Base-by-base conservation (phyloP, 2,329 filamentous ascomycete species). In the Scytalidium lignicola region DNA sequence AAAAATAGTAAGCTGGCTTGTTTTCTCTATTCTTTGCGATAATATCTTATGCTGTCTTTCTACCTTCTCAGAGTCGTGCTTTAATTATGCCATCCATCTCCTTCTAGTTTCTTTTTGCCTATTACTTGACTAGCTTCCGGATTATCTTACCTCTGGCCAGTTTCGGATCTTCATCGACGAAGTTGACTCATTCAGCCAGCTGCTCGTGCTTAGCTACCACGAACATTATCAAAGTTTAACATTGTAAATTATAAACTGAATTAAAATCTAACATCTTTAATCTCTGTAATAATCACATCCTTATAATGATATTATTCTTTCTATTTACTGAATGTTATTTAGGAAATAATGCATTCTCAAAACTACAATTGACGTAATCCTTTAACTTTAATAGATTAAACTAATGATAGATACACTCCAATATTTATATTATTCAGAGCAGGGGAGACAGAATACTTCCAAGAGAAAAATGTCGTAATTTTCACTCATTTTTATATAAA, bases 71-170 rank as follows among this genome's bases (percentile, higher is more conserved):
- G 13, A 28, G 13, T 28, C 26, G 26, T 28, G 26, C 26, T 13
- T 28, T 28, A 13, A 28, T 28, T 32, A 44, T 29, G 37, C 42
- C 45, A 44, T 58, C 53, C 23, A 69, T 58, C 39, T 55, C 61
- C 44, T 66, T 57, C 2, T 71, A 73, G 62, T 82, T 78, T 50
- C 67, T 66, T 64, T 77, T 79, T 7, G 78, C 73, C 77, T 76
- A 80, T 41, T 80, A 75, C 55, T 74, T 73, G 66, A 82, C 67
- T 5, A 74, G 61, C 56, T 79, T 79, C 43, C 78, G 67, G 60
- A 76, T 69, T 45, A 82, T 80, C 68, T 82, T 83, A 6, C 79
- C 79, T 51, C 73, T 76, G 10, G 74, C 72, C 42, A 79, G 63
- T 60, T 79, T 81, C 1, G 79, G 78, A 46, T 82, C 73, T 53